A percentile compares a stretch with the other conserved stretches of the same genome.
Evolutionary conservation across 2,329 filamentous ascomycete genomes (phyloP).

Genomic region (Sporothrix luriei): DNA sequence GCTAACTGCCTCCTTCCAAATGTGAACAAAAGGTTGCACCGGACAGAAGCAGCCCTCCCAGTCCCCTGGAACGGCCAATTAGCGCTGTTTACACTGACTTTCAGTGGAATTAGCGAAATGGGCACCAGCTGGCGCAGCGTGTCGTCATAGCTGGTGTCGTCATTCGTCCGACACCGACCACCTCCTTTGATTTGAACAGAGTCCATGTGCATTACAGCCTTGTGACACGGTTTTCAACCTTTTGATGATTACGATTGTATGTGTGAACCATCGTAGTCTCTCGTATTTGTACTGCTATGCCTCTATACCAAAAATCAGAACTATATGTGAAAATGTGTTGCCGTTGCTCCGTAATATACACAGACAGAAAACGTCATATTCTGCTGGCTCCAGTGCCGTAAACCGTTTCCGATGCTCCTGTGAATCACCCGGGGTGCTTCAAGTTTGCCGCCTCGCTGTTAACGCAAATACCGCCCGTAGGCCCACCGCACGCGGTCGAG

Average conservation of each 20-base stretch:
- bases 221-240: background rate
- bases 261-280: background rate
- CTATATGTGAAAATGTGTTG: background rate
- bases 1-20: background rate
- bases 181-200: background rate
- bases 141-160: conserved; percentile 19
- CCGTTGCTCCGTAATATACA: background rate
- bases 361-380: conserved; percentile 4
- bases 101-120: background rate
- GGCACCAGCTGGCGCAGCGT: background rate
- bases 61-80: conserved; percentile 5
- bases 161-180: background rate
- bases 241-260: background rate
- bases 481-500: conserved; percentile 86
- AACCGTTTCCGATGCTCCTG: background rate
- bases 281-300: background rate
- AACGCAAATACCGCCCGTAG: conserved; percentile 73
- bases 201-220: background rate
- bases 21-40: background rate
- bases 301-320: conserved; percentile 9
- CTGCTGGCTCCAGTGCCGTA: conserved; percentile 1
- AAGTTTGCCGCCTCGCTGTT: background rate
- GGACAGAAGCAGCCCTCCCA: background rate
- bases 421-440: background rate
- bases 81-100: background rate